Evolutionary conservation across 116 monocot genomes (phyloP).

Genomic region (Posidonia oceanica): DNA sequence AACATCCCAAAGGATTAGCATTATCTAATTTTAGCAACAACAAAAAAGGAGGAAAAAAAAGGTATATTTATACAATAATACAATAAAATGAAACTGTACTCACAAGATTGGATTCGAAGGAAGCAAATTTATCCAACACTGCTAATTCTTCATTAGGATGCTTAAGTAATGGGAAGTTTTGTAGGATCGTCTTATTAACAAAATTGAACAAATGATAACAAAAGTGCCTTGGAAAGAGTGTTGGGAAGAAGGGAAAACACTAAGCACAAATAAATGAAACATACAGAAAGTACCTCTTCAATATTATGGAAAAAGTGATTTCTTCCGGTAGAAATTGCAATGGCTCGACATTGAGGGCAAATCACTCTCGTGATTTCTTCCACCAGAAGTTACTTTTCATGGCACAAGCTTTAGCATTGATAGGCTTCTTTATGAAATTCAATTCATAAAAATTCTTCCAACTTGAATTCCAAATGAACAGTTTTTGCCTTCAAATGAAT

Average conservation of each 20-base stretch:
- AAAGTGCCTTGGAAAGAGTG: not conserved
- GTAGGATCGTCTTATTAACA: slow-evolving; percentile 53
- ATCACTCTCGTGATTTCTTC: slow-evolving; percentile 18
- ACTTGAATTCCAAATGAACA: no score
- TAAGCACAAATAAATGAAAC: no score
- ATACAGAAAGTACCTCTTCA: slow-evolving; percentile 71
- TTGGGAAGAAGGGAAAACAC: no score
- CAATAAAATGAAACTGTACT: not conserved
- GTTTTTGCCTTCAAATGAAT: no score
- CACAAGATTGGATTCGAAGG: slow-evolving; percentile 56
- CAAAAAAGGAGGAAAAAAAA: no score
- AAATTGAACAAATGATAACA: not conserved
- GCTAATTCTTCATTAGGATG: slow-evolving; percentile 80
- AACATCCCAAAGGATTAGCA: no score
- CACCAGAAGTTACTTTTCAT: no score
- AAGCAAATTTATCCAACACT: slow-evolving; percentile 56
- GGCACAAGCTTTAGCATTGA: no score
- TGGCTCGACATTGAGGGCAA: slow-evolving; percentile 80
- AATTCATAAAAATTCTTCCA: no score
- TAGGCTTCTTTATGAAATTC: no score
- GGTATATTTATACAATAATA: not conserved
- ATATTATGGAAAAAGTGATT: slow-evolving; percentile 89
- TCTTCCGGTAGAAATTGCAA: slow-evolving; percentile 72
- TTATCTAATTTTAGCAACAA: no score
- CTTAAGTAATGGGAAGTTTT: slow-evolving; percentile 53